A percentile compares a stretch with the other conserved stretches of the same genome.
phyloP scores from a whole-genome alignment of 1,284 basidiomycete genomes.

The Sporisorium scitamineum region DNA sequence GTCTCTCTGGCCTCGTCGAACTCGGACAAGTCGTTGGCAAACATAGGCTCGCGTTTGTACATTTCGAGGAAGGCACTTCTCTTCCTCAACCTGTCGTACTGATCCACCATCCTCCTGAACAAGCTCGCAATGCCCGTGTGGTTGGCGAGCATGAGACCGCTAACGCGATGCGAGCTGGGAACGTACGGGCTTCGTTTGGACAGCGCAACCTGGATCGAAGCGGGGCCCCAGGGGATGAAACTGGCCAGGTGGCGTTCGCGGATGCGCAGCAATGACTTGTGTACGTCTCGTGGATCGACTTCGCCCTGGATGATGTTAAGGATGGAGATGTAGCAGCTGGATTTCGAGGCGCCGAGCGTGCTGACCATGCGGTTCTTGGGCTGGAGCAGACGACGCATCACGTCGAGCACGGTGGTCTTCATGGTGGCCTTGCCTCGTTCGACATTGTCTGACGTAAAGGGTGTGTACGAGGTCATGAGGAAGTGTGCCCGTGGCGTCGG shows the following conservation, averaged over 20 bases:
- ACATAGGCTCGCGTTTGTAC: slow-evolving; percentile 89
- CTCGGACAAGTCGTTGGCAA: slow-evolving; percentile 63
- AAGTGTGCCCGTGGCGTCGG: slow-evolving; percentile 99
- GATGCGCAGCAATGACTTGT: slow-evolving; percentile 95
- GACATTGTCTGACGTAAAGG: slow-evolving; percentile 86
- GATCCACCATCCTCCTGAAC: slow-evolving; percentile 95
- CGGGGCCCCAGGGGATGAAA: slow-evolving; percentile 99
- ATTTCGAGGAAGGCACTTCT: slow-evolving; percentile 96
- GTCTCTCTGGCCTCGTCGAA: slow-evolving; percentile 67
- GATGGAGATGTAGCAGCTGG: slow-evolving; percentile 85
- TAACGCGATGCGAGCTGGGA: slow-evolving; percentile 86
- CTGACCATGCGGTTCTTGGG: slow-evolving; percentile 99
- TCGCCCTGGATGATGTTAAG: slow-evolving; percentile 99
- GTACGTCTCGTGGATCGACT: slow-evolving; percentile 95
- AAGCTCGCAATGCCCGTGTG: slow-evolving; percentile 88
- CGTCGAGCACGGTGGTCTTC: slow-evolving; percentile 79
- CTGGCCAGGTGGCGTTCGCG: slow-evolving; percentile 95
- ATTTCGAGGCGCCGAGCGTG: slow-evolving; percentile 73
- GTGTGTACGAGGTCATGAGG: slow-evolving; percentile 99
- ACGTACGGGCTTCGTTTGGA: slow-evolving; percentile 92
- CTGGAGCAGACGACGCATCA: slow-evolving; percentile 96
- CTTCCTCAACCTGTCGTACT: slow-evolving; percentile 88
- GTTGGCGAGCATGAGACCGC: slow-evolving; percentile 97
- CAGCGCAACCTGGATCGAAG: slow-evolving; percentile 95
- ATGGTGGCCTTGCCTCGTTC: slow-evolving; percentile 68